phyloP scores from a whole-genome alignment of 495 filamentous ascomycete genomes.

The Trichocladium antarcticum region DNA sequence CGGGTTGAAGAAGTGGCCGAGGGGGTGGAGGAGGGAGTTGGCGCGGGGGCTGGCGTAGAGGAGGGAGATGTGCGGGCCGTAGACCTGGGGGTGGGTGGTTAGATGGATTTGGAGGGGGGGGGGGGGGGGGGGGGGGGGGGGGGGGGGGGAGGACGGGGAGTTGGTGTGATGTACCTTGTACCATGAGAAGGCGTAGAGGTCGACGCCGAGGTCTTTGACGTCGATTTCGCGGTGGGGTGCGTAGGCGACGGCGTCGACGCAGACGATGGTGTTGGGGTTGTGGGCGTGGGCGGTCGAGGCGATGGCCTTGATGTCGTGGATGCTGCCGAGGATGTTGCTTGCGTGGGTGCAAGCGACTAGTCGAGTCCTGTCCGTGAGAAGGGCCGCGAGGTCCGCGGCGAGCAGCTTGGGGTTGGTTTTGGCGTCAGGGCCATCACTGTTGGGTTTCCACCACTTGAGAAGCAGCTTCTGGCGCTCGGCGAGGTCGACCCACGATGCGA shows the following conservation, averaged over 20 bases:
- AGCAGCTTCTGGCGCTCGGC: slow-evolving; percentile 44
- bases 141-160: not conserved
- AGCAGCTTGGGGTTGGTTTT: slow-evolving; percentile 44
- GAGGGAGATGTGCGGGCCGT: slow-evolving; percentile 58
- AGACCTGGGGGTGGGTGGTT: slow-evolving; percentile 33
- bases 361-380: slow-evolving; percentile 49
- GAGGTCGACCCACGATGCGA: slow-evolving; percentile 55
- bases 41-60: slow-evolving; percentile 48
- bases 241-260: slow-evolving; percentile 55
- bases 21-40: slow-evolving; percentile 38
- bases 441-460: slow-evolving; percentile 56
- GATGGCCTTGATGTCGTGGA: slow-evolving; percentile 50
- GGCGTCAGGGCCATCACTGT: slow-evolving; percentile 2
- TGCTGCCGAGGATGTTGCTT: slow-evolving; percentile 59
- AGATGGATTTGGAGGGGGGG: not conserved
- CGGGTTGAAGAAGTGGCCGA: slow-evolving; percentile 61
- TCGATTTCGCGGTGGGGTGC: slow-evolving; percentile 60
- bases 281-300: slow-evolving; percentile 40
- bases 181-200: slow-evolving; percentile 67
- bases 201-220: slow-evolving; percentile 52
- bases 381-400: slow-evolving; percentile 37
- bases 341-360: slow-evolving; percentile 60
- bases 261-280: slow-evolving; percentile 32
- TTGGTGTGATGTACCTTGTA: slow-evolving; percentile 43
- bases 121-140: not conserved